Evolutionary conservation across 2,329 filamentous ascomycete genomes (phyloP), one percentile per base, ranked within the genome.

Genomic region (Aspergillus intermedius): DNA sequence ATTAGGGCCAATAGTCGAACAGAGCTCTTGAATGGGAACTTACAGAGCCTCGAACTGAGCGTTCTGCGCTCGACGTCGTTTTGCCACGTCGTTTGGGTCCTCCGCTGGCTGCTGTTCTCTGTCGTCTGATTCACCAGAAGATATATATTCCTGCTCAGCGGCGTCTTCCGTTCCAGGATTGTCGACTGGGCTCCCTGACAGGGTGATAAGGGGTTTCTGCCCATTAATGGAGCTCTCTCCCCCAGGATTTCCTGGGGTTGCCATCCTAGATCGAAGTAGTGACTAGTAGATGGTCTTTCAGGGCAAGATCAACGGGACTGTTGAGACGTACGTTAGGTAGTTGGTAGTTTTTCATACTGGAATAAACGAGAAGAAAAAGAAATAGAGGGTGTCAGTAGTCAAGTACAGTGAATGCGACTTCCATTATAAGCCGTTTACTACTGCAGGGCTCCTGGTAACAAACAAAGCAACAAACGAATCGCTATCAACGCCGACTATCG

Each of bases 11-110:
- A 35, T 25, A 15, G 43, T 5, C 9, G 15, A 9, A 10, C n/a
- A 13, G 25, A 19, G 9, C 7, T 40, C 22, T 35, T 5, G 25
- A 2, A 34, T 25, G 2, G 3, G 15, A 15, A 68, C 69, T 40
- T 68, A 71, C 55, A 74, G 76, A 1, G 64, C 61, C 44, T 77
- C 69, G 45, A 83, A 80, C 25, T 70, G 70, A 1, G 73, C 70
- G 51, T 77, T 73, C 44, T 83, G 77, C 3, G 65, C 65, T 10
- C 73, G 73, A 46, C 77, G 77, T 54, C 71, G 74, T 42, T 78
- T 71, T 0, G 71, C 68, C 63, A 9, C 60, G 52, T 2, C 63
- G 54, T 19, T 54, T 28, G 51, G 28, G 30, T 51, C 22, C n/a
- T 30, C 44, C 3, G 40, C 22, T 12, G 25, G 25, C 25, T 30